phyloP scores from a whole-genome alignment of 106 monocot species.

The Dendrobium chrysotoxum region DNA sequence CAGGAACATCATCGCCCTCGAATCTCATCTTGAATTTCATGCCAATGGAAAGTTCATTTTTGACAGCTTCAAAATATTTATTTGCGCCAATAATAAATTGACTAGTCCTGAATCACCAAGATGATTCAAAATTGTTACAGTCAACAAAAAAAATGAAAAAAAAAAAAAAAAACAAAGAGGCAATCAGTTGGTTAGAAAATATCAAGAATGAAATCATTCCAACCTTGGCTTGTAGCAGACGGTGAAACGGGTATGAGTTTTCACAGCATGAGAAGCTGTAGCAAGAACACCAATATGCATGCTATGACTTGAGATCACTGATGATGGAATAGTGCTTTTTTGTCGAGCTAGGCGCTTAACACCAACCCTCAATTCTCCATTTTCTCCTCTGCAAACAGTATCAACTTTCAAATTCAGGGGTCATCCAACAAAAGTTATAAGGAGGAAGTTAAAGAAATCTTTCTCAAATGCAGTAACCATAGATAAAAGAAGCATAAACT shows the following conservation, averaged over 20 bases:
- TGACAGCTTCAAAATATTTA: conserved; percentile 58
- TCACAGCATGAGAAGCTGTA: conserved; percentile 68
- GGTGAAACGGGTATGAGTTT: conserved; percentile 41
- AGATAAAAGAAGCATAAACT: not conserved
- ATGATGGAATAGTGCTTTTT: conserved; percentile 50
- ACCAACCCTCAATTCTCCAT: conserved; percentile 65
- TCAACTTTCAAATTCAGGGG: not conserved
- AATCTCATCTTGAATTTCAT: conserved; percentile 79
- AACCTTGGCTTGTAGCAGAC: conserved; percentile 80
- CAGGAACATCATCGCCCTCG: conserved; percentile 74
- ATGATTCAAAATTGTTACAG: not conserved
- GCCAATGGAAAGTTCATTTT: conserved; percentile 31
- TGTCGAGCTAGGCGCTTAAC: conserved; percentile 43
- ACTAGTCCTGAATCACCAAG: conserved; percentile 36
- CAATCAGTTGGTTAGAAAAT: no score
- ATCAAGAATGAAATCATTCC: not conserved
- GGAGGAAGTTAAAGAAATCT: not conserved
- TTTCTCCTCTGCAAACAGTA: conserved; percentile 38
- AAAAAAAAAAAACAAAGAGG: not conserved
- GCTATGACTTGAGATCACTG: conserved; percentile 71
- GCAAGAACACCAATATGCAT: conserved; percentile 83
- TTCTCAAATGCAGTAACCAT: not conserved
- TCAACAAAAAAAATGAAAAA: not conserved
- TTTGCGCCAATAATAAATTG: conserved; percentile 65
- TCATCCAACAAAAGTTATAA: not conserved